A percentile compares a stretch with the other conserved stretches of the same genome.
These are phyloP conservation scores for Crinitomyces ghanaensis DNA, from an alignment of 805 yeast genomes.

Conservation along the genomic window DNA sequence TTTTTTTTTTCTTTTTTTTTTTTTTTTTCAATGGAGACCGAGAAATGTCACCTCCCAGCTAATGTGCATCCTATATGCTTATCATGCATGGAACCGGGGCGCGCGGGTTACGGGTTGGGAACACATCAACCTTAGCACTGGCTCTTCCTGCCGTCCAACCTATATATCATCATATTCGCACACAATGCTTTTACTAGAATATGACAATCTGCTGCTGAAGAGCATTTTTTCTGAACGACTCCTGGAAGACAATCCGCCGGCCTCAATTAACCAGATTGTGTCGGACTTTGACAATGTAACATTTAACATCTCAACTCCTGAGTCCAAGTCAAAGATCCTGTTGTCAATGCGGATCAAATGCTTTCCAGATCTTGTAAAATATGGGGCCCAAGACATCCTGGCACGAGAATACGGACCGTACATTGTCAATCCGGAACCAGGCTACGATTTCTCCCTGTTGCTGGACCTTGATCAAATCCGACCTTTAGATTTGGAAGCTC, in stretches of 20 bases:
- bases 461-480: constrained; percentile 44
- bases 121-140: background rate
- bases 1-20: too few species aligned
- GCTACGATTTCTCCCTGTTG: constrained; percentile 69
- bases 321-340: constrained; percentile 50
- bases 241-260: constrained; percentile 35
- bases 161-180: background rate
- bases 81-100: background rate
- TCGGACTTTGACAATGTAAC: constrained; percentile 95
- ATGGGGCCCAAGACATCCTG: constrained; percentile 37
- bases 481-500: constrained; percentile 33
- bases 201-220: constrained; percentile 70
- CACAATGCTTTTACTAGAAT: constrained; percentile 77
- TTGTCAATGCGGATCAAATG: constrained; percentile 66
- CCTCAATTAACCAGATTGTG: constrained; percentile 65
- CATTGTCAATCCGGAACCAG: constrained; percentile 46
- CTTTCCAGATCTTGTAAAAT: constrained; percentile 58
- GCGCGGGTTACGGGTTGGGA: background rate
- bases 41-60: too few species aligned
- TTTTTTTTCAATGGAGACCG: too few species aligned
- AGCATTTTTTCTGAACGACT: constrained; percentile 69
- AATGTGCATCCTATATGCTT: background rate
- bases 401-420: constrained; percentile 43
- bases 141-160: background rate
- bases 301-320: constrained; percentile 86